Evolutionary conservation across 495 filamentous ascomycete genomes (phyloP), one percentile per base, ranked within the genome.

Genomic region (Lineolata rhizophorae): DNA sequence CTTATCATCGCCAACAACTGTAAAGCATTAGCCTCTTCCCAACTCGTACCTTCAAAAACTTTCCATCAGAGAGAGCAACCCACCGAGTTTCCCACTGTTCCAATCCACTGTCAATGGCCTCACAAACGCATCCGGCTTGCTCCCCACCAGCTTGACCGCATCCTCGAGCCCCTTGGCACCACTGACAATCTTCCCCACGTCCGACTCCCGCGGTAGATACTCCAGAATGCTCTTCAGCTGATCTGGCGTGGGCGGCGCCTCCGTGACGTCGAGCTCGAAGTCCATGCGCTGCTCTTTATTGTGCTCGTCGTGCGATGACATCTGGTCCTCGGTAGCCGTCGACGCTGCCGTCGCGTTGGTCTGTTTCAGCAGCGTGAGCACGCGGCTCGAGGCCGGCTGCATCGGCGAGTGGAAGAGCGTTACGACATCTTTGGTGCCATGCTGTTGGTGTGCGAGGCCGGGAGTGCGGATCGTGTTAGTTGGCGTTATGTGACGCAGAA

Each of bases 391-490:
- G 40, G 68, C 51, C 2, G 69, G 57, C 12, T 62, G 54, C 25
- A 54, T 56, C 16, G 85, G 66, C 41, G 72, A 70, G 65, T 94
- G 85, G 66, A 95, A 97, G 60, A 97, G 74, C 35, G 83, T 93
- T 45, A 97, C 72, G 38, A 91, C 70, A 61, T 95, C 81, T 31
- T 49, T 51, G 27, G 48, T 42, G 32, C 51, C 51, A 17, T 36
- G 33, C 52, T 55, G 24, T 25, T n/a, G n/a, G n/a, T n/a, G n/a
- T n/a, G n/a, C n/a, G n/a, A n/a, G n/a, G n/a, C n/a, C n/a, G n/a
- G n/a, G n/a, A n/a, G n/a, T n/a, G n/a, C n/a, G n/a, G n/a, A n/a
- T n/a, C n/a, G n/a, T n/a, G n/a, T n/a, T n/a, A n/a, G n/a, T n/a
- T n/a, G n/a, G n/a, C n/a, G n/a, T n/a, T n/a, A n/a, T n/a, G n/a